phyloP scores from a whole-genome alignment of 2,329 filamentous ascomycete species.

The Ascochyta rabiei region DNA sequence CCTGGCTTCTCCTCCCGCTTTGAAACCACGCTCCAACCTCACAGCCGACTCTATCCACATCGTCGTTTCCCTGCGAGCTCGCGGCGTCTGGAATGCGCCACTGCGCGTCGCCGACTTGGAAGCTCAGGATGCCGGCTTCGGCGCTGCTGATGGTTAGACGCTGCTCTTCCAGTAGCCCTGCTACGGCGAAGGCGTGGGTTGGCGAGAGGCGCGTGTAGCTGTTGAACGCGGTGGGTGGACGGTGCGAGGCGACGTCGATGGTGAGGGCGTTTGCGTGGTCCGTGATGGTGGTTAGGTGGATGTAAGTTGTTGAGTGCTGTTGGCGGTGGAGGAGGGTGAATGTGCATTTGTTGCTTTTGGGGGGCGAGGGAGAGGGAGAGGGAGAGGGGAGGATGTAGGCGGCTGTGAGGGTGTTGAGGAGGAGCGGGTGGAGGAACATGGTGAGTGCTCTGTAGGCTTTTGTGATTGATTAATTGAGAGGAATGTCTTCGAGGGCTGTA shows the following conservation, averaged over 20 bases:
- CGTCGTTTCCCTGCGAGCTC: neutral
- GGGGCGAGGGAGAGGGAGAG: neutral
- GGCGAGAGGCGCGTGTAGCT: neutral
- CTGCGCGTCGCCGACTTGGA: neutral
- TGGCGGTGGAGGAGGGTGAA: neutral
- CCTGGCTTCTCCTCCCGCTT: neutral
- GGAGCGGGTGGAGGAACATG: neutral
- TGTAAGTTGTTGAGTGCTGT: neutral
- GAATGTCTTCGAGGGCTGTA: too few species aligned
- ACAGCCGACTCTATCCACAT: neutral
- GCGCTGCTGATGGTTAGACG: neutral
- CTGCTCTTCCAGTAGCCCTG: neutral
- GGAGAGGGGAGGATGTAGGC: neutral
- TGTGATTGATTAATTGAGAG: too few species aligned
- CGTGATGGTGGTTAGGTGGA: neutral
- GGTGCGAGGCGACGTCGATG: neutral
- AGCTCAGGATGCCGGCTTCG: neutral
- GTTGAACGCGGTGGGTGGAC: neutral
- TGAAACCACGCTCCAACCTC: neutral
- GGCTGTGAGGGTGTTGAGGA: neutral
- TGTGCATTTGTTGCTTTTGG: neutral
- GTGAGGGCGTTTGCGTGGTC: neutral
- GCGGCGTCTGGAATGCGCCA: neutral
- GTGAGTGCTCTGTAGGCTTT: neutral
- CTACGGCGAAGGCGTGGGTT: neutral